phyloP scores from a whole-genome alignment of 805 yeast genomes.

The Spencermartinsiella europaea region DNA sequence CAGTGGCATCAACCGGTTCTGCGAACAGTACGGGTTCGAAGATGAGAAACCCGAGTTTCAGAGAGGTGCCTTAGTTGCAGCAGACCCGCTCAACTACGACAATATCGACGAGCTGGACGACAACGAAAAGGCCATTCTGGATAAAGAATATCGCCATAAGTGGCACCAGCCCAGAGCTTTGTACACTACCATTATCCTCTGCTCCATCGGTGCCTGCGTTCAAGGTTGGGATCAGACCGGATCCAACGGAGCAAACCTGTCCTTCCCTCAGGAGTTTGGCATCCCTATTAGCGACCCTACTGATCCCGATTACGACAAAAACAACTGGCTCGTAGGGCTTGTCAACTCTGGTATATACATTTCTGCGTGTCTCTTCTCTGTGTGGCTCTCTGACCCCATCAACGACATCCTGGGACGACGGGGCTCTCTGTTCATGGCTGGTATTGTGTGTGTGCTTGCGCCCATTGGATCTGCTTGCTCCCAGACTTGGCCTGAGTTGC shows the following conservation, averaged over 20 bases:
- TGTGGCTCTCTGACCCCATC: slow-evolving; percentile 50
- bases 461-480: slow-evolving; percentile 53
- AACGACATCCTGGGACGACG: slow-evolving; percentile 51
- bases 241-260: slow-evolving; percentile 58
- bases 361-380: slow-evolving; percentile 47
- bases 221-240: slow-evolving; percentile 74
- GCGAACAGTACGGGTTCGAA: slow-evolving; percentile 19
- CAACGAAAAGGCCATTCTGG: slow-evolving; percentile 29
- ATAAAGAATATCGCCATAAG: slow-evolving; percentile 43
- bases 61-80: slow-evolving; percentile 55
- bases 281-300: slow-evolving; percentile 30
- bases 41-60: slow-evolving; percentile 22
- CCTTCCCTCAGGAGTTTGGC: slow-evolving; percentile 27
- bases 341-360: slow-evolving; percentile 63
- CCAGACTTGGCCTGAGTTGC: slow-evolving; percentile 57
- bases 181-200: slow-evolving; percentile 47
- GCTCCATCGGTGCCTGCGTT: slow-evolving; percentile 61
- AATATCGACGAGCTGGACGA: slow-evolving; percentile 32
- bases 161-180: slow-evolving; percentile 38
- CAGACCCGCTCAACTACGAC: slow-evolving; percentile 38
- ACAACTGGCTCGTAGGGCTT: slow-evolving; percentile 45
- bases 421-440: slow-evolving; percentile 52
- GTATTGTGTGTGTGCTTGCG: slow-evolving; percentile 49
- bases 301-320: slow-evolving; percentile 42
- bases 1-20: slow-evolving; percentile 23